These are phyloP conservation scores for Arabidopsis hybrid DNA, from an alignment of 441 rosid species.

Conservation along the genomic window DNA sequence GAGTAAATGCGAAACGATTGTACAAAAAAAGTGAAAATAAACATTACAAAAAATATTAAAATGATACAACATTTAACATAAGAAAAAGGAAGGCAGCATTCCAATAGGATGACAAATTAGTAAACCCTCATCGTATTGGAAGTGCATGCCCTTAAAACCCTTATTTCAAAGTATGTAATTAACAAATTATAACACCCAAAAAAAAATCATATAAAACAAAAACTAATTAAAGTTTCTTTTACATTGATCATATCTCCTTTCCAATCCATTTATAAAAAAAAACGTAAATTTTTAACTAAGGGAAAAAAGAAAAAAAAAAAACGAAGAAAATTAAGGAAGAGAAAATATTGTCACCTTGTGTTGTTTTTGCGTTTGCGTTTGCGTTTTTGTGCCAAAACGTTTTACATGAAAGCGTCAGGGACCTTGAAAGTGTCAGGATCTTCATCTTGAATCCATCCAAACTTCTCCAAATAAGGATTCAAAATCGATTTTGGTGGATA, in stretches of 20 bases:
- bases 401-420: slow-evolving; percentile 37
- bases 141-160: slow-evolving; percentile 21
- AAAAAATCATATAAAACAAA: slow-evolving; percentile 26
- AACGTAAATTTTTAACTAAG: slow-evolving; percentile 15
- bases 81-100: slow-evolving; percentile 21
- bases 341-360: slow-evolving; percentile 43
- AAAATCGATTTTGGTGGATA: slow-evolving; percentile 67
- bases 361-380: slow-evolving; percentile 33
- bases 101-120: slow-evolving; percentile 37
- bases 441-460: slow-evolving; percentile 87
- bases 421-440: slow-evolving; percentile 61
- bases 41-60: slow-evolving; percentile 32
- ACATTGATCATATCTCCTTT: slow-evolving; percentile 28
- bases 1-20: slow-evolving; percentile 26
- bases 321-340: not conserved
- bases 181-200: slow-evolving; percentile 31
- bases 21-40: slow-evolving; percentile 26
- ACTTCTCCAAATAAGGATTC: slow-evolving; percentile 82
- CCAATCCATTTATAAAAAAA: not conserved
- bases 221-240: slow-evolving; percentile 30
- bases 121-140: slow-evolving; percentile 30
- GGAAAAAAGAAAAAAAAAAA: not conserved
- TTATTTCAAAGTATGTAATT: slow-evolving; percentile 28
- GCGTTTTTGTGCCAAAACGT: slow-evolving; percentile 20
- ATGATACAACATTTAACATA: slow-evolving; percentile 28